Base-by-base conservation (phyloP, 331 rosid genomes). In the Dryas integrifolia region DNA sequence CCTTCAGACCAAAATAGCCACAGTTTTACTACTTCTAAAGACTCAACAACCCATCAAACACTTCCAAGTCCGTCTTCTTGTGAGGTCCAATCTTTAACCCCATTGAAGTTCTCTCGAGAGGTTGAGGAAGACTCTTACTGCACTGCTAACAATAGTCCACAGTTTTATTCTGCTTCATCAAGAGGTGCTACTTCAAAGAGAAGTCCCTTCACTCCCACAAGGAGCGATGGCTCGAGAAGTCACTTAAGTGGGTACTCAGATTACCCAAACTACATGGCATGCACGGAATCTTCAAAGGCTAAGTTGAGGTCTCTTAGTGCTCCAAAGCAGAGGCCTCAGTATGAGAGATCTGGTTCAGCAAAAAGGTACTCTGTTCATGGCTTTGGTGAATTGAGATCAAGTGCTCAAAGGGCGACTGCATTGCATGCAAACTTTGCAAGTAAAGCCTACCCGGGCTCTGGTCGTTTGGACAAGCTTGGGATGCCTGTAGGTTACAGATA, bases 391-490 rank as follows among this genome's bases (percentile, higher is more conserved):
- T 56, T 83, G 0, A 83, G 83, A 58, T 63, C 77, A 60, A 70
- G 61, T 47, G 44, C 82, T 3, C 90, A 84, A 62, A 78, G 76
- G 77, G 35, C 73, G 13, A 76, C 92, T 26, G 35, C 85, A 30
- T 74, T 88, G 84, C 96, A 85, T 6, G 69, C 88, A 9, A 90
- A 72, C 74, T 88, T 92, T 58, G 60, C 84, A 1, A 77, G 50
- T 84, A 90, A 90, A 73, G 92, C 86, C 44, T 87, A 88, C 79
- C 96, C 85, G 5, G 98, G 86, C 18, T 94, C 97, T 39, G 98
- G 97, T 66, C 96, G 95, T 15, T 86, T 94, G 86, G 98, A 91
- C 85, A 88, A 82, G 84, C 88, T 82, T 18, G 98, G 97, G 21
- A 89, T 94, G 97, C 98, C 92, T 38, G 24, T 81, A 30, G 86